phyloP scores from a whole-genome alignment of 495 filamentous ascomycete species.

The Neurospora pannonica region DNA sequence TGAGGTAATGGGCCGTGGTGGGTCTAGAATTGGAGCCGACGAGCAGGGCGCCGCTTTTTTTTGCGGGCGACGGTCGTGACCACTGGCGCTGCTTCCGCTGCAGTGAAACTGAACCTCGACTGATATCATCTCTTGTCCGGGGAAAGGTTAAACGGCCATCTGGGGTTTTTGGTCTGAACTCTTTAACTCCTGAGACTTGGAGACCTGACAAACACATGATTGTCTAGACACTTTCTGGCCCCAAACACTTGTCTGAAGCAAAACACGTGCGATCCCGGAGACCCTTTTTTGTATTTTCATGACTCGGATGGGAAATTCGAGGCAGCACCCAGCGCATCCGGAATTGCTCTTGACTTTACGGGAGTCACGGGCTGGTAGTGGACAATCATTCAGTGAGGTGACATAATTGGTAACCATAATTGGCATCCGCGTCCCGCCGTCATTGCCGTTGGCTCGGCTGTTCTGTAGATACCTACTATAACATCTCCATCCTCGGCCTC shows the following conservation, averaged over 20 bases:
- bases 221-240: not conserved
- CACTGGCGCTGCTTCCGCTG: not conserved
- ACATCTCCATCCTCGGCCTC: not conserved
- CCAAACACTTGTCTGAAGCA: not conserved
- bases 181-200: not conserved
- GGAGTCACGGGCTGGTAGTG: not conserved
- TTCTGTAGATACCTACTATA: not conserved
- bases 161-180: not conserved
- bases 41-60: not conserved
- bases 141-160: not conserved
- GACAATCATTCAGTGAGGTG: not conserved
- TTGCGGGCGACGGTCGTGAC: not conserved
- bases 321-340: not conserved
- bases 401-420: not conserved
- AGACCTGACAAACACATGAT: not conserved
- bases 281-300: not conserved
- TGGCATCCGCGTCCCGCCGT: not conserved
- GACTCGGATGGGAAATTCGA: not conserved
- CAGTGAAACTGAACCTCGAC: not conserved
- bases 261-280: not conserved
- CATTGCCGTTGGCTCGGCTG: not conserved
- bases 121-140: not conserved
- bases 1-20: slow-evolving; percentile 6
- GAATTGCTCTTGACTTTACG: not conserved
- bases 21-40: not conserved